Base-by-base conservation (phyloP, 371 early-diverging fungal species). In the Mortierella sp. region DNA sequence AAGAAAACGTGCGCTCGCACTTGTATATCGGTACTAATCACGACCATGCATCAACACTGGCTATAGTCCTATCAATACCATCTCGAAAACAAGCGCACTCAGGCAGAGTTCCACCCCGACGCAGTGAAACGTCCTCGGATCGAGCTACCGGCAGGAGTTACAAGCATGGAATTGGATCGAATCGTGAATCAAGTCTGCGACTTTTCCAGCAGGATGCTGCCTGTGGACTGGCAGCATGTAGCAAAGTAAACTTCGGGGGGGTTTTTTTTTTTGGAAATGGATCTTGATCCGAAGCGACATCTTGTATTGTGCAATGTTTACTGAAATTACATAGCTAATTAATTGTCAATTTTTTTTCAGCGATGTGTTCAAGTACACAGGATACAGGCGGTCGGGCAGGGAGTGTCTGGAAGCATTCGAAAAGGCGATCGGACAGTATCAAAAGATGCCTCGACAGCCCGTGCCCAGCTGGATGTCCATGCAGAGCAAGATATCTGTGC, bases 141-240 rank as follows among this genome's bases (percentile, higher is more conserved):
- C 2, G 41, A 31, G 4, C 6, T 24, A 14, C 68, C 76, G 2
- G 26, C 19, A 0, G 64, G 22, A 22, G 31, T 73, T 29, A 66
- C 73, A 6, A 40, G 16, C 7, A 45, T 66, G 29, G 83, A 78
- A 26, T 37, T 83, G 45, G 65, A 48, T 2, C n/a, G 66, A 2
- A 66, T 83, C 13, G 40, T 74, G 34, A 26, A 29, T 0, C 63
- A 58, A 22, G 83, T 83, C 4, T 31, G 26, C 4, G 58, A 65
- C n/a, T 61, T 5, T 4, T 75, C 68, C 19, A 37, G 29, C 11
- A 24, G 37, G 41, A n/a, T 78, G n/a, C 37, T 39, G 29, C 71
- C 64, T 0, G 79, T 78, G 2, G 73, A 83, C 41, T 83, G 83
- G 83, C 31, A 63, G 4, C 29, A 39, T 3, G 68, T 83, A 14